phyloP scores from a whole-genome alignment of 371 early-diverging fungal species.

The Conidiobolus incongruus region DNA sequence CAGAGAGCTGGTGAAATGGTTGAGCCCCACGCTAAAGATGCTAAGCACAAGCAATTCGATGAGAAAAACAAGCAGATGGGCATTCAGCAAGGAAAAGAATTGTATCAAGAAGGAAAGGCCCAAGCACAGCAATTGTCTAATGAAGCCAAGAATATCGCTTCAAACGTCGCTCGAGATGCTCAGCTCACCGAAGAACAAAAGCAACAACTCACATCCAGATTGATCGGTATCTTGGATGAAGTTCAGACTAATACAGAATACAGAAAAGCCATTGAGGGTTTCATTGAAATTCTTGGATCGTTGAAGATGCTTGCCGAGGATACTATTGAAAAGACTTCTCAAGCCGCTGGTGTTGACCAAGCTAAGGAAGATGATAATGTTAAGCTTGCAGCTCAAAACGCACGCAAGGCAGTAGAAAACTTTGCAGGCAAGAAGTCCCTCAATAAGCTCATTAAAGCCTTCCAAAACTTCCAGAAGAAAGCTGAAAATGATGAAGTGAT shows the following conservation, averaged over 20 bases:
- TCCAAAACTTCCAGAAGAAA: slow-evolving; percentile 9
- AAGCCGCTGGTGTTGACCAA: slow-evolving; percentile 3
- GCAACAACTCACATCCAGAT: slow-evolving; percentile 5
- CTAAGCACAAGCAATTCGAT: too few relatives aligned
- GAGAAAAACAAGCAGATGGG: too few relatives aligned
- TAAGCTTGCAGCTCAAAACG: slow-evolving; percentile 9
- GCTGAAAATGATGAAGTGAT: slow-evolving; percentile 11
- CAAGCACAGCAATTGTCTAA: slow-evolving; percentile 8
- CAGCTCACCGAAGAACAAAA: slow-evolving; percentile 6
- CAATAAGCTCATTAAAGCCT: slow-evolving; percentile 9
- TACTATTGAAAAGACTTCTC: neutral
- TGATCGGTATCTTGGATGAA: slow-evolving; percentile 8
- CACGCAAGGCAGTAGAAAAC: slow-evolving; percentile 15
- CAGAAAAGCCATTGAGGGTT: slow-evolving; percentile 12
- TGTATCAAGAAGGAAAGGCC: slow-evolving; percentile 3
- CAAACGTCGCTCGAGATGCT: neutral
- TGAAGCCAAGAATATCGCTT: slow-evolving; percentile 7
- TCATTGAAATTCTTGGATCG: slow-evolving; percentile 8
- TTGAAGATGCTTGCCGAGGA: slow-evolving; percentile 7
- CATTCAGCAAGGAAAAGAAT: slow-evolving; percentile 1
- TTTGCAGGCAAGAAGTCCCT: slow-evolving; percentile 13
- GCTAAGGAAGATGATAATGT: slow-evolving; percentile 7
- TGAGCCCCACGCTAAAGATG: slow-evolving; percentile 3
- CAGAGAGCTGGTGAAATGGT: neutral
- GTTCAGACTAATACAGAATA: slow-evolving; percentile 12